Base-by-base conservation (phyloP, 2,329 filamentous ascomycete species). In the Colletotrichum nymphaeae region DNA sequence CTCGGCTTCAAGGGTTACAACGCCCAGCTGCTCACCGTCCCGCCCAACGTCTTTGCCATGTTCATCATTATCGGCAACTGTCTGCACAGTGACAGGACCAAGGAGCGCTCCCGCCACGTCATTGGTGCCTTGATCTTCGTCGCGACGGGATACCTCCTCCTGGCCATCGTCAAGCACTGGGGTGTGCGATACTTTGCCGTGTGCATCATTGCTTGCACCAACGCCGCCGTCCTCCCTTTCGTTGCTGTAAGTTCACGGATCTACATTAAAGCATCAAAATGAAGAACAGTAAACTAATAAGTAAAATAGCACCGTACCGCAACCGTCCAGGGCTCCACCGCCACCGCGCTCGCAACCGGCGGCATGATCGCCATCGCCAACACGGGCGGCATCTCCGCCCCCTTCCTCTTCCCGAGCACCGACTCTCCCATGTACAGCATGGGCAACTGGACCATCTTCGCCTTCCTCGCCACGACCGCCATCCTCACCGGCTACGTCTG, bases 1-100 rank as follows among this genome's bases (percentile, higher is more conserved):
- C 80, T 83, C 12, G 81, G 82, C 19, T 83, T 82, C 72, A 73
- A 75, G 26, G 79, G 78, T 1, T 74, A 81, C 63, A 66, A 78
- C n/a, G 82, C 81, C 3, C 81, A 83, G 69, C 75, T 83, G 4
- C 75, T 83, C 24, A 83, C 81, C 1, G 81, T 83, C 0, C 81
- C 81, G 3, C 81, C 81, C 2, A 83, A 83, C 28, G 81, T 83
- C 30, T 79, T 82, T 63, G 80, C 81, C 12, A 78, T 83, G 11
- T 78, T 83, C 32, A 74, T 83, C 63, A 78, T 80, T 9, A 74
- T 83, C 5, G 77, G 81, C 22, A 76, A 78, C 57, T 81, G 80
- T 64, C 72, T 81, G 55, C 79, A 81, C 8, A 81, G 79, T 24
- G 80, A 81, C 42, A 76, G 59, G 69, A 81, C 80, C 9, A 80